Base-by-base conservation (phyloP, 2,329 filamentous ascomycete genomes). In the Daldinia sp. region DNA sequence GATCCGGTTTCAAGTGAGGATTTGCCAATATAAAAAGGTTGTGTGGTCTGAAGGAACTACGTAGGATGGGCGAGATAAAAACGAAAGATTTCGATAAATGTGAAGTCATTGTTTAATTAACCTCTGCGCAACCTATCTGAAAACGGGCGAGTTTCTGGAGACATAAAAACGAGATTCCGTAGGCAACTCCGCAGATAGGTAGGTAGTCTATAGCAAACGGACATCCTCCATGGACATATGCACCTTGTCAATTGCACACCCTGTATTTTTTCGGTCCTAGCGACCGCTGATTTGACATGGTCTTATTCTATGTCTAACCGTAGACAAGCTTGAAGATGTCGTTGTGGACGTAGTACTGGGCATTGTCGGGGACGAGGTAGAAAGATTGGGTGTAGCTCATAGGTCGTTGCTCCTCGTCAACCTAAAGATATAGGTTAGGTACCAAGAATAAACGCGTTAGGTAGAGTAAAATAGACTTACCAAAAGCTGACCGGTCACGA, bases 251-350 rank as follows among this genome's bases (percentile, higher is more conserved):
- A 51, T 17, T 21, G 32, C 27, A 61, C 23, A 47, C 43, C 21
- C 41, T 19, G 32, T 2, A 27, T 35, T 48, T 32, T 41, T 39
- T 27, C 13, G 35, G 35, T 34, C 21, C 9, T 13, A 11, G 5
- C 4, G 30, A 21, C 15, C n/a, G n/a, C 34, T 10, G 27, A 25
- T 23, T 17, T 39, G 11, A 25, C 17, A 11, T 21, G 11, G 50
- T 41, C 7, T 17, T 23, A 30, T 55, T 45, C n/a, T n/a, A 32
- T 45, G 17, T 66, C 67, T 81, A 86, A 75, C 79, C 83, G 79
- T 91, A 94, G 71, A 97, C 86, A 66, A 98, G 87, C 81, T 92
- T 92, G 88, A 98, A 98, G 77, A 98, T 81, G 78, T 98, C 94
- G 84, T 98, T 97, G 82, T 89, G 90, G 76, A 98, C 91, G 78